Percentiles rank a stretch among this genome's conserved stretches.
These are phyloP conservation scores for Colletotrichum endophyticum DNA, from an alignment of 2,329 filamentous ascomycete species.

Conservation along the genomic window DNA sequence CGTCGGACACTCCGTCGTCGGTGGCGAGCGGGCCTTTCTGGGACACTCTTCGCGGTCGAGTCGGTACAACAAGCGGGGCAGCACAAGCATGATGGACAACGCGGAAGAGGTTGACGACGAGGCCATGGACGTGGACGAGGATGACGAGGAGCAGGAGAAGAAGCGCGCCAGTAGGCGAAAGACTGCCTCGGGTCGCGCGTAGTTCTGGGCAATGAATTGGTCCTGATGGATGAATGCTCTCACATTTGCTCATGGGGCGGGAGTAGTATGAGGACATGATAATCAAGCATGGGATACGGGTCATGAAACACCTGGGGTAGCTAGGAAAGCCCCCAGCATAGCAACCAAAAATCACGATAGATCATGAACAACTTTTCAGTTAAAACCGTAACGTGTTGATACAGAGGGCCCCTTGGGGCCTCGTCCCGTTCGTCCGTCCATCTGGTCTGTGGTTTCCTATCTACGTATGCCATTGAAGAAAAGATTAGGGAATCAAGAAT, in stretches of 20 bases:
- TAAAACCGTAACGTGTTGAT: neutral
- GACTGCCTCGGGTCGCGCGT: slow-evolving; percentile 39
- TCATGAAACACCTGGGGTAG: neutral
- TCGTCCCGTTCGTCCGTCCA: neutral
- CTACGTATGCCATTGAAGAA: slow-evolving; percentile 2
- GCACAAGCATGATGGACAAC: slow-evolving; percentile 43
- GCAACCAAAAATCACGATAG: neutral
- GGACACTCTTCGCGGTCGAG: slow-evolving; percentile 27
- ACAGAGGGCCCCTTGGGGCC: neutral
- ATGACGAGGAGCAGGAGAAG: slow-evolving; percentile 49
- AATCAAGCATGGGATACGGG: neutral
- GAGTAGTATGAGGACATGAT: neutral
- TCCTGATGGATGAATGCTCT: neutral
- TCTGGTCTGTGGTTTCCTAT: neutral
- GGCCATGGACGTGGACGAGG: slow-evolving; percentile 62
- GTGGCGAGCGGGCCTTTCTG: slow-evolving; percentile 11
- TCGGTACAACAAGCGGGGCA: slow-evolving; percentile 22
- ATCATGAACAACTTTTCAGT: neutral
- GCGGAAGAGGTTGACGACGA: slow-evolving; percentile 49
- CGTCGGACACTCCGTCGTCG: neutral
- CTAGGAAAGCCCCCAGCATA: neutral
- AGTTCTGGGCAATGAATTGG: neutral
- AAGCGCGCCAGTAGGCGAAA: slow-evolving; percentile 60
- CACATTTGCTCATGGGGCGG: neutral
- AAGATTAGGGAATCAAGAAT: slow-evolving; percentile 5